phyloP scores from a whole-genome alignment of 768 basidiomycete genomes.

The Lenzites betulinus region DNA sequence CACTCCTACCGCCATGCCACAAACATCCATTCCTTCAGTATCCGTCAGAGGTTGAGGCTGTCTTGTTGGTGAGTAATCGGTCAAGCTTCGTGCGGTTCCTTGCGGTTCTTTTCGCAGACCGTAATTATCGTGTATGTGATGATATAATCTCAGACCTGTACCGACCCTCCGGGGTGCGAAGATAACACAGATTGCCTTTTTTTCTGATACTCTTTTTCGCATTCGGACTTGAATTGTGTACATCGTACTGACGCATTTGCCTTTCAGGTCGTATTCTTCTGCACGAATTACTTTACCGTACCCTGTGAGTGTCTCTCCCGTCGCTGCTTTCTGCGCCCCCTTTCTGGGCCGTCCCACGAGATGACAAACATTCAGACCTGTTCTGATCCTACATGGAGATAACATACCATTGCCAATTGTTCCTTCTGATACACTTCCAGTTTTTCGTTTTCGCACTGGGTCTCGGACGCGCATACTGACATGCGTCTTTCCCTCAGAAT shows the following conservation, averaged over 20 bases:
- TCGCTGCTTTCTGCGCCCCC: neutral
- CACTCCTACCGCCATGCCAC: slow-evolving; percentile 28
- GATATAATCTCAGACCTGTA: slow-evolving; percentile 80
- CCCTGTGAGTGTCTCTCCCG: slow-evolving; percentile 38
- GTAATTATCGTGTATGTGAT: slow-evolving; percentile 50
- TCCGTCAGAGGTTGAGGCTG: slow-evolving; percentile 14
- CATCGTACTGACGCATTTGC: slow-evolving; percentile 18
- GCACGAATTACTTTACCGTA: neutral
- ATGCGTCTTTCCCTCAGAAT: slow-evolving; percentile 1
- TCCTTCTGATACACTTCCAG: slow-evolving; percentile 30
- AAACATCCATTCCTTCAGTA: slow-evolving; percentile 9
- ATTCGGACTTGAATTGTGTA: slow-evolving; percentile 8
- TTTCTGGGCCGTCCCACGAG: slow-evolving; percentile 28
- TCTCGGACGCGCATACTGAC: neutral
- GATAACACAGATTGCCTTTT: slow-evolving; percentile 70
- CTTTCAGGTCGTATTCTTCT: neutral
- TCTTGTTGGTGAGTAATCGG: slow-evolving; percentile 21
- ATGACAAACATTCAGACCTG: slow-evolving; percentile 68
- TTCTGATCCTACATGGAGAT: slow-evolving; percentile 63
- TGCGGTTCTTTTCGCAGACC: slow-evolving; percentile 9
- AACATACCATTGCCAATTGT: slow-evolving; percentile 54
- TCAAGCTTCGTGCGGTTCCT: slow-evolving; percentile 8
- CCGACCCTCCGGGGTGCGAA: slow-evolving; percentile 53
- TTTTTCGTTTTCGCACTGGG: neutral
- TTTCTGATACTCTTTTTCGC: slow-evolving; percentile 41